Evolutionary conservation across 495 filamentous ascomycete species (phyloP).

Genomic region (Neurospora sublineolata): DNA sequence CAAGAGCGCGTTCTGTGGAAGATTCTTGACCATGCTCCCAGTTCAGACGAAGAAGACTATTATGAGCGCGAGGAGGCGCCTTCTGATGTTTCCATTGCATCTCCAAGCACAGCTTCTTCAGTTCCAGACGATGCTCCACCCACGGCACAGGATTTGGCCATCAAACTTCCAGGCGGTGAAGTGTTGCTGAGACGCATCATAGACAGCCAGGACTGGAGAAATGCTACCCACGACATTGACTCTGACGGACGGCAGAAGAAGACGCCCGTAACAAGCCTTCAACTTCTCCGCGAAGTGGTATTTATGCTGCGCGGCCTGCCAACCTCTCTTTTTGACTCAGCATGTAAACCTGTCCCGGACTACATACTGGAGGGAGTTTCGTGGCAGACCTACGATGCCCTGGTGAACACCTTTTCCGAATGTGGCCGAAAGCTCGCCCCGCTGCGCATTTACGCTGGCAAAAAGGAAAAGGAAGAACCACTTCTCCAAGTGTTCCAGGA

Average conservation of each 20-base stretch:
- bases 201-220: conserved; percentile 56
- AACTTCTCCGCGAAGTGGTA: conserved; percentile 63
- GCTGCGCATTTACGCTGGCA: conserved; percentile 21
- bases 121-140: conserved; percentile 24
- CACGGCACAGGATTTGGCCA: conserved; percentile 25
- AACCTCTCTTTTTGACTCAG: conserved; percentile 55
- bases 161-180: conserved; percentile 24
- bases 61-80: conserved; percentile 25
- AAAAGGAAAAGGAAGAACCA: conserved; percentile 25
- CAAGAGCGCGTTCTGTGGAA: conserved; percentile 66
- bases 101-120: conserved; percentile 14
- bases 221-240: conserved; percentile 19
- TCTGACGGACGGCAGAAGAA: conserved; percentile 27
- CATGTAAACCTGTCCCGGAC: conserved; percentile 17
- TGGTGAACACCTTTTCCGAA: conserved; percentile 29
- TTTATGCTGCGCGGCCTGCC: conserved; percentile 77
- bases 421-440: conserved; percentile 27
- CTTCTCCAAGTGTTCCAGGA: conserved; percentile 41
- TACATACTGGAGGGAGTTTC: conserved; percentile 29
- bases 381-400: conserved; percentile 30
- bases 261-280: conserved; percentile 53
- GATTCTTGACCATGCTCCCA: conserved; percentile 59
- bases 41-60: conserved; percentile 47
- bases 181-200: conserved; percentile 37
- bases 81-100: conserved; percentile 22